These are phyloP conservation scores for Penicillium silybi DNA, from an alignment of 495 filamentous ascomycete genomes.

Conservation along the genomic window DNA sequence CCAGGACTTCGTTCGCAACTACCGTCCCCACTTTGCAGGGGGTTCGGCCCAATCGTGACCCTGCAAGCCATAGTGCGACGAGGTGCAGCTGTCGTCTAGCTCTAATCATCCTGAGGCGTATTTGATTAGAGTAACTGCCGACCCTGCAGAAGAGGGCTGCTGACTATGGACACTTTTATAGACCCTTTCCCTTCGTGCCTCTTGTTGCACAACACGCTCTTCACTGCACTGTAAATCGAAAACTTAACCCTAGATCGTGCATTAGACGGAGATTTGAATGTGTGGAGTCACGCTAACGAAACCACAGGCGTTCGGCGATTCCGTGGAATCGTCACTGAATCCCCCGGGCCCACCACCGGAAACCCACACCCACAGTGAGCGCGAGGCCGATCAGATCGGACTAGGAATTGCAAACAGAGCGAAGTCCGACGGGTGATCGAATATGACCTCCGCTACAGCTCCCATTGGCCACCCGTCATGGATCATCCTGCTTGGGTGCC, in stretches of 20 bases:
- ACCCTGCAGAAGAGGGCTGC: too few species aligned
- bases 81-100: background rate
- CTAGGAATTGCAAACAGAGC: constrained; percentile 3
- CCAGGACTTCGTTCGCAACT: too few species aligned
- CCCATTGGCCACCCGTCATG: constrained; percentile 11
- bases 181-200: too few species aligned
- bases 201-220: too few species aligned
- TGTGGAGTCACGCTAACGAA: too few species aligned
- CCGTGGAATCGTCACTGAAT: background rate
- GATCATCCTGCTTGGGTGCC: constrained; percentile 10
- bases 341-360: too few species aligned
- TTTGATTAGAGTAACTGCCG: too few species aligned
- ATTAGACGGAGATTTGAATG: background rate
- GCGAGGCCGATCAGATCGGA: constrained; percentile 7
- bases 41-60: background rate
- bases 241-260: too few species aligned
- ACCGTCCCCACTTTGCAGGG: background rate
- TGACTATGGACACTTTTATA: too few species aligned
- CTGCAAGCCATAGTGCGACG: background rate
- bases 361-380: background rate
- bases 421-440: constrained; percentile 12
- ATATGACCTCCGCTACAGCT: constrained; percentile 5
- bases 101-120: background rate
- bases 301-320: too few species aligned
- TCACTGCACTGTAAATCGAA: background rate